These are phyloP conservation scores for Knoxdaviesia proteae DNA, from an alignment of 2,329 filamentous ascomycete genomes.

Conservation along the genomic window DNA sequence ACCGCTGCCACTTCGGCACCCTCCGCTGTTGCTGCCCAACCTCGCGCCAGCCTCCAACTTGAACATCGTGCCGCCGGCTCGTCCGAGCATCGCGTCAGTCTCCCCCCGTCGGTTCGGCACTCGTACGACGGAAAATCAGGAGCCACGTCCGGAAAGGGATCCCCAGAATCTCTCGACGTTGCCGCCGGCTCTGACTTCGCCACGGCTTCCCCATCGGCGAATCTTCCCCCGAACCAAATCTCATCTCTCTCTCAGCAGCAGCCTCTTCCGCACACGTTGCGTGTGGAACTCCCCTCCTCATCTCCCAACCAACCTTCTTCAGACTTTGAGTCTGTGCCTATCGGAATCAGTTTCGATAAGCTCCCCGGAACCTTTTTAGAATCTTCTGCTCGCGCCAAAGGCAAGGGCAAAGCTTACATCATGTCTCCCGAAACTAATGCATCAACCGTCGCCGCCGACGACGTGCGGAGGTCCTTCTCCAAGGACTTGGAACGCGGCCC, in stretches of 20 bases:
- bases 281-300: no score
- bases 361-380: no score
- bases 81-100: constrained; percentile 24
- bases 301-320: no score
- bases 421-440: constrained; percentile 8
- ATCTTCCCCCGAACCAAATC: not conserved
- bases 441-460: constrained; percentile 11
- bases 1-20: no score
- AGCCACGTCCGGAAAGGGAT: not conserved
- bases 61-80: constrained; percentile 21
- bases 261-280: no score
- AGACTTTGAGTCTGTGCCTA: no score
- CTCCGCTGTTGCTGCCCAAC: constrained; percentile 7
- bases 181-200: constrained; percentile 1
- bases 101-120: constrained; percentile 30
- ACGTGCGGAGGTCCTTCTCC: constrained; percentile 16
- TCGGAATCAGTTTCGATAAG: no score
- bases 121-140: constrained; percentile 30
- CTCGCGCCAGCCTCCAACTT: constrained; percentile 28
- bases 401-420: constrained; percentile 30
- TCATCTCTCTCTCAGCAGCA: no score
- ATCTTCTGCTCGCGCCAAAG: constrained; percentile 13
- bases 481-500: constrained; percentile 34
- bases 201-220: not conserved
- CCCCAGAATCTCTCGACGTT: not conserved